Conservation (phyloP, 345 rosid species). For the Lepidium africanum region DNA sequence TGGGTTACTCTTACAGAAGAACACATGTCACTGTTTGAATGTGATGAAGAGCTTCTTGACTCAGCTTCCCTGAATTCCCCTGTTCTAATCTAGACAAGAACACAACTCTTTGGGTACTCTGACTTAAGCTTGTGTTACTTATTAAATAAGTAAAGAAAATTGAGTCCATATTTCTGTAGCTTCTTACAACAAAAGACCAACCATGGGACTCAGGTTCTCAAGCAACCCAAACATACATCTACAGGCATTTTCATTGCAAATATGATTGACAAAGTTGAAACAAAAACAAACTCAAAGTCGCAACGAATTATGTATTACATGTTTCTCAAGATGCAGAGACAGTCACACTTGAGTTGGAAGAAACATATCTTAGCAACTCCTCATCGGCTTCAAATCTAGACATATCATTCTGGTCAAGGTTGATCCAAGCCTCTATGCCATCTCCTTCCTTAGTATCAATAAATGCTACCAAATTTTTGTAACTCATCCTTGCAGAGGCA, state of each 20-base stretch:
- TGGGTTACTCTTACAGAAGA: conserved; percentile 33
- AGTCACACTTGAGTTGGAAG: conserved; percentile 5
- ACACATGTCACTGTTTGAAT: conserved; percentile 16
- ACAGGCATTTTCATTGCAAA: neutral
- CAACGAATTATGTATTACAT: neutral
- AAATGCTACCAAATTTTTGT: conserved; percentile 9
- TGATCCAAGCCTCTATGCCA: conserved; percentile 22
- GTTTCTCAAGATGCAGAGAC: neutral
- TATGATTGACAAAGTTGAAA: neutral
- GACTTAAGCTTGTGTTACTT: neutral
- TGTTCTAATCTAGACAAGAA: conserved; percentile 13
- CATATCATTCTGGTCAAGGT: conserved; percentile 13
- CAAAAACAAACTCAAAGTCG: neutral
- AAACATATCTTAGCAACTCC: conserved; percentile 11
- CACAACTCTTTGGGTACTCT: neutral
- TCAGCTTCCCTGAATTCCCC: conserved; percentile 23
- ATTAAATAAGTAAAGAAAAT: neutral
- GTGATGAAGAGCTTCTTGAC: conserved; percentile 27
- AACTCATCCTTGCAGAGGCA: conserved; percentile 6
- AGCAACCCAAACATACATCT: neutral
- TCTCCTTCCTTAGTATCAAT: conserved; percentile 12
- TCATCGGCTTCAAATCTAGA: conserved; percentile 11
- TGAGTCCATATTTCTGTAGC: neutral
- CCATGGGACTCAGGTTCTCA: neutral
- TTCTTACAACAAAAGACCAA: neutral